Evolutionary conservation across 306 rosid species (phyloP).

Genomic region (Senna siamea): DNA sequence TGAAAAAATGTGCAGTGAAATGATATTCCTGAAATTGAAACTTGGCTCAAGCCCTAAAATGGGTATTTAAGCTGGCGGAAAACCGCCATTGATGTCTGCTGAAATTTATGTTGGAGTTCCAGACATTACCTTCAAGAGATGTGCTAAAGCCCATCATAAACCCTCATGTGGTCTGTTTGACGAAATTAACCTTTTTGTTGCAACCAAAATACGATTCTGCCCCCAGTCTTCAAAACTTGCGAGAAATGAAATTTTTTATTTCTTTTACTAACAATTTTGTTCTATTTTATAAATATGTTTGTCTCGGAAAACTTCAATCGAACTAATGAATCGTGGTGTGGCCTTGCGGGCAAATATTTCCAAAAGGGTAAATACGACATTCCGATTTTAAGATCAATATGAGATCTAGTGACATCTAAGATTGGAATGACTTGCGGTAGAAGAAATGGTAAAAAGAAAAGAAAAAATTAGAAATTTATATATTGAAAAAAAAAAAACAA

Average conservation of each 20-base stretch:
- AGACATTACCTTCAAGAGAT: neutral
- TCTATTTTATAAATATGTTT: neutral
- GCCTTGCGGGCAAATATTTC: too few species aligned
- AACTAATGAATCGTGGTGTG: neutral
- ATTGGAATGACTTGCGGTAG: slow-evolving; percentile 8
- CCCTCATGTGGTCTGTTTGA: slow-evolving; percentile 46
- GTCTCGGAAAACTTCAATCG: too few species aligned
- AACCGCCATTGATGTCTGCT: slow-evolving; percentile 57
- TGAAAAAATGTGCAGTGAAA: neutral
- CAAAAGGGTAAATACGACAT: neutral
- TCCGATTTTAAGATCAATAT: neutral
- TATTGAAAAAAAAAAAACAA: neutral
- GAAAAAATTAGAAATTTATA: neutral
- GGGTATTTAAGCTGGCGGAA: slow-evolving; percentile 15
- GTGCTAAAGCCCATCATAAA: slow-evolving; percentile 79
- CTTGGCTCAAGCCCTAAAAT: slow-evolving; percentile 27
- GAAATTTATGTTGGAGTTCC: neutral
- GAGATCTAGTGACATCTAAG: neutral
- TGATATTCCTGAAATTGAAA: slow-evolving; percentile 19
- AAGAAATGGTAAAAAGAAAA: neutral
- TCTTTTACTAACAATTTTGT: neutral
- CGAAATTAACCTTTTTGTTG: slow-evolving; percentile 33
- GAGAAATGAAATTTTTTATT: neutral
- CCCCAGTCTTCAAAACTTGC: neutral
- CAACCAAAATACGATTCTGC: slow-evolving; percentile 5